Conservation (phyloP, 2,329 filamentous ascomycete genomes). For the Scedosporium minutisporum region DNA sequence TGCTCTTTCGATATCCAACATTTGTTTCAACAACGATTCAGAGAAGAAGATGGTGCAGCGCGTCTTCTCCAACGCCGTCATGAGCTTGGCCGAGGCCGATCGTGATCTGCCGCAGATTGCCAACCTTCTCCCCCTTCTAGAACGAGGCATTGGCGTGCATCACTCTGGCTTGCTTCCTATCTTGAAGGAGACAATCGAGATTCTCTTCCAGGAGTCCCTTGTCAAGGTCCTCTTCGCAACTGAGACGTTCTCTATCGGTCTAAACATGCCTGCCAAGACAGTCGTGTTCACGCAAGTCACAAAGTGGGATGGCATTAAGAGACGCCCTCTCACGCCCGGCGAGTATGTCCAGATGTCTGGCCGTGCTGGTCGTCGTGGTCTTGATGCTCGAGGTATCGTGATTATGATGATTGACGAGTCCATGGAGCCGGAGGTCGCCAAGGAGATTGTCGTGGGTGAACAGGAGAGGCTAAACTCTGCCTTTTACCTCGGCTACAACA, state of each 20-base stretch:
- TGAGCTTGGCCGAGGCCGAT: conserved; percentile 86
- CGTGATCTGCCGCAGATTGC: conserved; percentile 80
- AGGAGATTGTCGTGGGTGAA: conserved; percentile 89
- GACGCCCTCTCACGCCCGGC: conserved; percentile 80
- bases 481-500: conserved; percentile 97
- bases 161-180: conserved; percentile 93
- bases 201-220: conserved; percentile 92
- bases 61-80: conserved; percentile 88
- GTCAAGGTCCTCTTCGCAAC: conserved; percentile 98
- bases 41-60: conserved; percentile 92
- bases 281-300: conserved; percentile 97
- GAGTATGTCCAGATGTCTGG: conserved; percentile 99
- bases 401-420: conserved; percentile 99
- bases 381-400: conserved; percentile 95
- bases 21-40: conserved; percentile 92
- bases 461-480: conserved; percentile 97
- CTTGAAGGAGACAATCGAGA: conserved; percentile 96
- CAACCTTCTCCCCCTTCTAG: conserved; percentile 78
- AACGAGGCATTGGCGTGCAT: conserved; percentile 92
- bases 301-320: conserved; percentile 80
- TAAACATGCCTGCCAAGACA: conserved; percentile 99
- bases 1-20: conserved; percentile 73
- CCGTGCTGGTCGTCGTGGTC: conserved; percentile 88
- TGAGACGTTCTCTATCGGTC: conserved; percentile 94
- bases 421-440: conserved; percentile 89